Base-by-base conservation (phyloP, 805 yeast species). In the Maudiozyma serrabonitensis region DNA sequence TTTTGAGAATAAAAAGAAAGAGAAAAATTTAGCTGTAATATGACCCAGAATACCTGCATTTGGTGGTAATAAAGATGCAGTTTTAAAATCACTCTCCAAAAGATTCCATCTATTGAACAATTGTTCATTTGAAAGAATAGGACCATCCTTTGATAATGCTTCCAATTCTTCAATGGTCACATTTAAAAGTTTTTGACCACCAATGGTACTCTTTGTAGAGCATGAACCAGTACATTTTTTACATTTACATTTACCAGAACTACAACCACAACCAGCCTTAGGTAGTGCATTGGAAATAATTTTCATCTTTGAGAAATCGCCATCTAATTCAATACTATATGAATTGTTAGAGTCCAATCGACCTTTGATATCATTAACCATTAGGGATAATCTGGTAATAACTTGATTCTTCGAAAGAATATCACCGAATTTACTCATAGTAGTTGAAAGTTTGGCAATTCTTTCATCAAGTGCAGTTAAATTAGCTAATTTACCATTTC, bases 11-110 rank as follows among this genome's bases (percentile, higher is more conserved):
- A 91, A 75, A 52, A 90, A 75, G 58, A 77, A 79, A 35, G 95
- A 84, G 63, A 90, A 85, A 8, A 88, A 49, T 56, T 76, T 74
- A 16, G 98, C 90, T 6, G 95, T 77, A 41, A 89, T 66, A 68
- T 93, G 96, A 31, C 96, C 98, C 58, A 91, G 78, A 48, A 93
- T 77, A 62, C 99, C 99, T 25, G 99, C 95, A 62, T 91, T 87
- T 58, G 95, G 95, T 49, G 98, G 97, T 53, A 90, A 78, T 58
- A 93, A 71, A 4, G 96, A 81, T 7, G 95, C 90, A 31, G 88
- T 80, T 67, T 95, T 82, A 63, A 93, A 79, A 69, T 91, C 95
- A 15, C 95, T 93, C 21, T 77, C 82, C 52, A 93, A 75, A 48
- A 82, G 71, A 55, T 81, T 79, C 87, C 95, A 87, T 60, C 95